phyloP scores from a whole-genome alignment of 2,329 filamentous ascomycete genomes.

The Arthrinium puccinioides region DNA sequence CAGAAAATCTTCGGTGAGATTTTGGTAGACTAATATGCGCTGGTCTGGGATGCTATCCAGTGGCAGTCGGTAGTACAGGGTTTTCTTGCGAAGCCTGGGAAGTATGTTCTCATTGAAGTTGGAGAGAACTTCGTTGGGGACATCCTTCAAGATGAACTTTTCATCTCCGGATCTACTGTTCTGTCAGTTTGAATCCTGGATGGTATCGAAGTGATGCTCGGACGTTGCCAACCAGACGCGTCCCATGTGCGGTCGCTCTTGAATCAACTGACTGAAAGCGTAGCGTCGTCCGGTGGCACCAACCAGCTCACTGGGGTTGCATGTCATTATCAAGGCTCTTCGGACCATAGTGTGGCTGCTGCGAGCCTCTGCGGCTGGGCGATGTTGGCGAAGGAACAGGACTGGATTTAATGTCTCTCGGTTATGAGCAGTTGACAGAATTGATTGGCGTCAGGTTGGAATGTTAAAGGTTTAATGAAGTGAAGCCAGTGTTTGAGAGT shows the following conservation, averaged over 20 bases:
- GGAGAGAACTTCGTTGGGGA: slow-evolving; percentile 6
- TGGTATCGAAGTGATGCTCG: slow-evolving; percentile 2
- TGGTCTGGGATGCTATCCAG: background rate
- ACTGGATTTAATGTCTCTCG: too few relatives aligned
- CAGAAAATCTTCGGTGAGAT: background rate
- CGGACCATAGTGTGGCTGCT: background rate
- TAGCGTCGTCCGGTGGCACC: background rate
- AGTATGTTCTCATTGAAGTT: background rate
- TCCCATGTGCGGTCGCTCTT: slow-evolving; percentile 2
- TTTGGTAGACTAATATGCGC: background rate
- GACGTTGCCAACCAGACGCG: slow-evolving; percentile 9
- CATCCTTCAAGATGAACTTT: slow-evolving; percentile 4
- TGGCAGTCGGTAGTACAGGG: background rate
- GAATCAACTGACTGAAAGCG: slow-evolving; percentile 8
- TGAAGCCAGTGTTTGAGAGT: too few relatives aligned
- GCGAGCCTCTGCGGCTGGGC: too few relatives aligned
- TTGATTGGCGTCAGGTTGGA: too few relatives aligned
- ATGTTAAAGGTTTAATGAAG: too few relatives aligned
- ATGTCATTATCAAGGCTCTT: background rate
- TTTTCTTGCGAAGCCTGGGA: background rate
- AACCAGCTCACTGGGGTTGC: background rate
- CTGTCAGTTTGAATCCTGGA: slow-evolving; percentile 6
- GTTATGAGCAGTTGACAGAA: too few relatives aligned
- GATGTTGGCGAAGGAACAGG: too few relatives aligned
- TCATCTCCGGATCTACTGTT: slow-evolving; percentile 4